Percentiles rank a stretch among this genome's conserved stretches.
Evolutionary conservation across 1,284 basidiomycete genomes (phyloP).

Genomic region (Trametes versicolor): DNA sequence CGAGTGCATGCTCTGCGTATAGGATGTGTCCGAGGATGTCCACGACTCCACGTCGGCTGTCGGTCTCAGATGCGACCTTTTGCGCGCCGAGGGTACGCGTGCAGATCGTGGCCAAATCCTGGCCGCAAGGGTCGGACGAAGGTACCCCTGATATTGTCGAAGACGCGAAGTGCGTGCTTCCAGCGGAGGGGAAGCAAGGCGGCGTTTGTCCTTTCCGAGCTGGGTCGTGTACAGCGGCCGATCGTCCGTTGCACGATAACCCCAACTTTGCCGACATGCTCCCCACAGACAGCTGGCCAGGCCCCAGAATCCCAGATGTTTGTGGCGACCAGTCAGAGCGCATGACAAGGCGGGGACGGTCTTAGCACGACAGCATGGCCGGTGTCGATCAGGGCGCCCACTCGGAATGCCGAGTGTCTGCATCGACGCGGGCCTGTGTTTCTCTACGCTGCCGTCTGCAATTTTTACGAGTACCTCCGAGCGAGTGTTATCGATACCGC

Average conservation of each 20-base stretch:
- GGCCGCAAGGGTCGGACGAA: conserved; percentile 4
- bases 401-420: conserved; percentile 4
- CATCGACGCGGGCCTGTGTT: neutral
- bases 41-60: neutral
- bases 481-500: neutral
- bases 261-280: neutral
- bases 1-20: neutral
- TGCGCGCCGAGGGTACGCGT: neutral
- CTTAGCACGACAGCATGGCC: conserved; percentile 3
- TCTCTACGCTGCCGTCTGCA: neutral
- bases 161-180: conserved; percentile 9
- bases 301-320: neutral
- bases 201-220: neutral
- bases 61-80: conserved; percentile 12
- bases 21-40: neutral
- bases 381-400: conserved; percentile 13
- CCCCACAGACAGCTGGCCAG: neutral
- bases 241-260: conserved; percentile 1
- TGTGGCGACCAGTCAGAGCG: conserved; percentile 15
- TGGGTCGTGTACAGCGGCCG: neutral
- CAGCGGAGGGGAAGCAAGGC: conserved; percentile 1
- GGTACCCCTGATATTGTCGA: conserved; percentile 24
- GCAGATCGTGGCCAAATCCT: neutral
- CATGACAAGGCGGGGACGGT: neutral
- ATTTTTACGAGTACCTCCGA: neutral